Conservation (phyloP, 495 filamentous ascomycete species). For the Aspergillus nidulans region DNA sequence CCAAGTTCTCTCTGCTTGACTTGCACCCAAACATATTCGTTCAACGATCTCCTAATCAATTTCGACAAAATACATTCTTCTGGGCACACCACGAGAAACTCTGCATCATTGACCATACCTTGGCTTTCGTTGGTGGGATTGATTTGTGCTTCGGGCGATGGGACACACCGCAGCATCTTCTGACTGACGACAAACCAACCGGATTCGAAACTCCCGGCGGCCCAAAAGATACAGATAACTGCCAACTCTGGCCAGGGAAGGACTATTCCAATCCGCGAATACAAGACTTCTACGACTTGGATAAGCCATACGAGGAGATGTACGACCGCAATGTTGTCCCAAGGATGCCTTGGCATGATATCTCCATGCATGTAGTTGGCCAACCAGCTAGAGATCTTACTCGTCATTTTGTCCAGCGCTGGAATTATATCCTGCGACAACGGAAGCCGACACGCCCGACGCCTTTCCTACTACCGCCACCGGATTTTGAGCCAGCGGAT, state of each 20-base stretch:
- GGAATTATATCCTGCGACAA: conserved; percentile 95
- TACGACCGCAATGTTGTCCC: conserved; percentile 85
- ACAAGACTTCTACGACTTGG: conserved; percentile 87
- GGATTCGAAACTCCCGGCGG: conserved; percentile 77
- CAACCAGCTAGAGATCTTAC: conserved; percentile 93
- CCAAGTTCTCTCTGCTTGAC: conserved; percentile 95
- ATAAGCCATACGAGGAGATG: conserved; percentile 98
- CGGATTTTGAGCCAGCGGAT: conserved; percentile 82
- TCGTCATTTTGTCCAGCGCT: conserved; percentile 96
- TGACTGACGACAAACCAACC: conserved; percentile 90
- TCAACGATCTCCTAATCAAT: conserved; percentile 92
- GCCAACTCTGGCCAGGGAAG: conserved; percentile 96
- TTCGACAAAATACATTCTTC: conserved; percentile 99
- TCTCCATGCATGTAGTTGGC: conserved; percentile 96
- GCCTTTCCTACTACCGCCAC: conserved; percentile 87
- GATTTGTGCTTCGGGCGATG: conserved; percentile 97
- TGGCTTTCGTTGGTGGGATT: conserved; percentile 94
- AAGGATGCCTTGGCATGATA: conserved; percentile 98
- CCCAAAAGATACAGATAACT: conserved; percentile 87
- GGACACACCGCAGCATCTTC: conserved; percentile 89
- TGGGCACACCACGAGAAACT: conserved; percentile 99
- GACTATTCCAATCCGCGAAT: conserved; percentile 97
- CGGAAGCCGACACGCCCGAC: conserved; percentile 92
- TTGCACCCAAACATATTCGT: conserved; percentile 95
- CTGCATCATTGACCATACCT: conserved; percentile 89